phyloP scores from a whole-genome alignment of 257 asterid species.

The Nicotiana benthamiana region DNA sequence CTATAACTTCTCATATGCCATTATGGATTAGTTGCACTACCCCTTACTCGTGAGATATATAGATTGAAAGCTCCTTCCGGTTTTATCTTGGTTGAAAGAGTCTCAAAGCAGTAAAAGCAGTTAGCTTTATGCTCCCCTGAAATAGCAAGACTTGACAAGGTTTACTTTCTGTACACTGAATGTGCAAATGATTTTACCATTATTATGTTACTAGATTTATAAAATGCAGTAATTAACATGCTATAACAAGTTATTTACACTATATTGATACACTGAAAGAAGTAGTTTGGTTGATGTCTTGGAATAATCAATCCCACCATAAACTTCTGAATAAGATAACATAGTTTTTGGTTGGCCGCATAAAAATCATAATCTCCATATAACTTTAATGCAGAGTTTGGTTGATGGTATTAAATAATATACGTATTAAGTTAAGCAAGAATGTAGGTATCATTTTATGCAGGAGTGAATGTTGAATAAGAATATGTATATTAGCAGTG shows the following conservation, averaged over 20 bases:
- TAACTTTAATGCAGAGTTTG: too few relatives aligned
- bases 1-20: neutral
- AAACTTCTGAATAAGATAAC: too few relatives aligned
- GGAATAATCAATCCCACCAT: too few relatives aligned
- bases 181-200: neutral
- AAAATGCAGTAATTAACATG: neutral
- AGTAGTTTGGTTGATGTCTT: too few relatives aligned
- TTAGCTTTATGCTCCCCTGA: neutral
- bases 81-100: neutral
- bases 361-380: too few relatives aligned
- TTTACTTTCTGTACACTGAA: neutral
- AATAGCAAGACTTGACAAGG: neutral
- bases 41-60: neutral
- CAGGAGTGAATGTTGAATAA: too few relatives aligned
- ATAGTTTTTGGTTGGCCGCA: too few relatives aligned
- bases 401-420: too few relatives aligned
- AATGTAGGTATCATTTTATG: too few relatives aligned
- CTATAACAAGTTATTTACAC: neutral
- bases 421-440: too few relatives aligned
- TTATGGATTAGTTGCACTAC: neutral
- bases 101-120: neutral
- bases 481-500: too few relatives aligned
- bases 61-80: neutral
- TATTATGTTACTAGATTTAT: neutral
- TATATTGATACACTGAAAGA: too few relatives aligned